Percentiles rank a stretch among this genome's conserved stretches.
Conservation (phyloP, 108 stramenopile genomes). For the Nannochloropsis oceanica region DNA sequence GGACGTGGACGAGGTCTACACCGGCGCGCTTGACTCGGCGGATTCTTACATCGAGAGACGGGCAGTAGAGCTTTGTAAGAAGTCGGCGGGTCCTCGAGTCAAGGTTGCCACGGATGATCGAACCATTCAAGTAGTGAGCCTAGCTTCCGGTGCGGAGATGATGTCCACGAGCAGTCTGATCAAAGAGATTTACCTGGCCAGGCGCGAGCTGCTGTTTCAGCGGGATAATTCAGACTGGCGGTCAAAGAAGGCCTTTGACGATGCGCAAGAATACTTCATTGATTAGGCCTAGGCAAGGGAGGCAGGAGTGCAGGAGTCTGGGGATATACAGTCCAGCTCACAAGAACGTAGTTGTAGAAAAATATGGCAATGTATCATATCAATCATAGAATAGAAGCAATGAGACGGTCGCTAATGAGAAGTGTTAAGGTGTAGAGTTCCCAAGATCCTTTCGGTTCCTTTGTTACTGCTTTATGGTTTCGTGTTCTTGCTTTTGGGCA, state of each 20-base stretch:
- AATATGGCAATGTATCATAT: too few species aligned
- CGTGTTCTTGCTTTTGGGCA: too few species aligned
- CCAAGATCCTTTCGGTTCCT: too few species aligned
- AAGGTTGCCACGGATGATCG: neutral
- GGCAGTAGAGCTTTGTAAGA: neutral
- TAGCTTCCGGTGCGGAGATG: neutral
- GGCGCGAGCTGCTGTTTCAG: neutral
- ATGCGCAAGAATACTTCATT: neutral
- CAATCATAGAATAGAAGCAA: too few species aligned
- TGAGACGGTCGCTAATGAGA: too few species aligned
- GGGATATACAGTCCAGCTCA: neutral
- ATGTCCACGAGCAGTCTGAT: neutral
- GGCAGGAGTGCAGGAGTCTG: neutral
- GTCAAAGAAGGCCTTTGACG: neutral
- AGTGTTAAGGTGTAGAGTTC: too few species aligned
- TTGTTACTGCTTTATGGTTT: too few species aligned
- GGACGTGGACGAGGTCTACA: neutral
- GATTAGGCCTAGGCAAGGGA: neutral
- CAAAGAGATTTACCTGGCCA: neutral
- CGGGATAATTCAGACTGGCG: neutral
- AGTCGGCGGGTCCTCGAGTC: neutral
- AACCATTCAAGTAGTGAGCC: neutral
- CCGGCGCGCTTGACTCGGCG: neutral
- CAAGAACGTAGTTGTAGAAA: too few species aligned
- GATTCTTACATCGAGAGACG: neutral